A percentile compares a stretch with the other conserved stretches of the same genome.
phyloP scores from a whole-genome alignment of 2,329 filamentous ascomycete species.

The Colletotrichum tamarilloi region DNA sequence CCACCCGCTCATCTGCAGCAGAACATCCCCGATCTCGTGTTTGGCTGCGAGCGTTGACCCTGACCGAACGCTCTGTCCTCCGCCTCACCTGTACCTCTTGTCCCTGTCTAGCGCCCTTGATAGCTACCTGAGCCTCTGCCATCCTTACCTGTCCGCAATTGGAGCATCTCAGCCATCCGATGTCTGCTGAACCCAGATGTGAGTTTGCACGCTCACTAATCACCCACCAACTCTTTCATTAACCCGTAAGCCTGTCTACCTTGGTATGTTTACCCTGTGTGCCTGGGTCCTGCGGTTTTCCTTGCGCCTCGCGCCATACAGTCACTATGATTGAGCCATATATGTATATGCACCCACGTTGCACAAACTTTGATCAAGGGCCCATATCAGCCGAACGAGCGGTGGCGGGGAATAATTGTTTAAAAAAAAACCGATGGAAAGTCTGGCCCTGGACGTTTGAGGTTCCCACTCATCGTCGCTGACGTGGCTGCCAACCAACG shows the following conservation, averaged over 20 bases:
- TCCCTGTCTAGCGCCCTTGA: constrained; percentile 10
- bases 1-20: neutral
- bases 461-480: constrained; percentile 1
- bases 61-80: constrained; percentile 17
- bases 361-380: neutral
- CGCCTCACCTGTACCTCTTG: constrained; percentile 15
- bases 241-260: neutral
- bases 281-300: neutral
- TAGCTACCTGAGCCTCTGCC: constrained; percentile 2
- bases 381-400: neutral
- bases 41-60: constrained; percentile 1
- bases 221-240: neutral
- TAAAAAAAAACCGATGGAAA: neutral
- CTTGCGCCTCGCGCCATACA: neutral
- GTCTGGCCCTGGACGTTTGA: neutral
- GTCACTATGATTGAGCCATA: neutral
- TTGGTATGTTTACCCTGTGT: neutral
- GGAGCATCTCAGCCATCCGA: neutral
- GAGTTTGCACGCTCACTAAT: neutral
- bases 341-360: neutral
- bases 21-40: constrained; percentile 4
- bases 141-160: neutral
- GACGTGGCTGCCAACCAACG: constrained; percentile 10
- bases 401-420: neutral
- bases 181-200: neutral